Evolutionary conservation across 2,329 filamentous ascomycete genomes (phyloP), one percentile per base, ranked within the genome.

Genomic region (Pyricularia pennisetigena): DNA sequence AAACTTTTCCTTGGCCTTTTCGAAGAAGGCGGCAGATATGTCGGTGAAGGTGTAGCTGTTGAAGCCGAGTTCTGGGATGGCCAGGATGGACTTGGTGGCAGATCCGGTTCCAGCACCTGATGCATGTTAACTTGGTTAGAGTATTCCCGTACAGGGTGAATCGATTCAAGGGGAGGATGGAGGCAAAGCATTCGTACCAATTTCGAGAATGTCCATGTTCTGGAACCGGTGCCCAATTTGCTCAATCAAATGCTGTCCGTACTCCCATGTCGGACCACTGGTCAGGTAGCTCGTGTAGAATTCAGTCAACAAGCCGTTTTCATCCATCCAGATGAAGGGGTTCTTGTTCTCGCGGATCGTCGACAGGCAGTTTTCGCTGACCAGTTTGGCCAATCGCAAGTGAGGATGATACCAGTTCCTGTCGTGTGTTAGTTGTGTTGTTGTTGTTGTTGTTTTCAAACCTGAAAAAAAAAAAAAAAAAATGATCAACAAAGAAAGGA

Each of bases 1-100:
- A 66, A 81, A 77, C 29, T 70, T 72, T 24, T 75, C 71, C 63
- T 73, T 68, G 0, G 78, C 79, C 1, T 74, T 69, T 16, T 76
- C 74, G 64, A 82, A 79, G 72, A 79, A 79, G 20, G 73, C 74
- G 6, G 75, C 66, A 0, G 77, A 78, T 10, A 80, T 75, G 66
- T 82, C 80, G 0, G 81, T 82, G 71, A 35, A 67, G 66, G 71
- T 75, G 68, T 76, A 77, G 10, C 57, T 64, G 24, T 28, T n/a
- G 16, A 66, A 66, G 4, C 30, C 64, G 23, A 29, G 30, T 10
- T 35, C 64, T 12, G 41, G 32, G 32, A 24, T 35, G 4, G 64
- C 16, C 12, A 68, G 5, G 1, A 69, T 24, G 16, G n/a, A 23
- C 9, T 24, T 65, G 8, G 75, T 76, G 9, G 75, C 73, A 14